Evolutionary conservation across 768 basidiomycete genomes (phyloP), one percentile per base, ranked within the genome.

Genomic region (Lentinus tigrinus): DNA sequence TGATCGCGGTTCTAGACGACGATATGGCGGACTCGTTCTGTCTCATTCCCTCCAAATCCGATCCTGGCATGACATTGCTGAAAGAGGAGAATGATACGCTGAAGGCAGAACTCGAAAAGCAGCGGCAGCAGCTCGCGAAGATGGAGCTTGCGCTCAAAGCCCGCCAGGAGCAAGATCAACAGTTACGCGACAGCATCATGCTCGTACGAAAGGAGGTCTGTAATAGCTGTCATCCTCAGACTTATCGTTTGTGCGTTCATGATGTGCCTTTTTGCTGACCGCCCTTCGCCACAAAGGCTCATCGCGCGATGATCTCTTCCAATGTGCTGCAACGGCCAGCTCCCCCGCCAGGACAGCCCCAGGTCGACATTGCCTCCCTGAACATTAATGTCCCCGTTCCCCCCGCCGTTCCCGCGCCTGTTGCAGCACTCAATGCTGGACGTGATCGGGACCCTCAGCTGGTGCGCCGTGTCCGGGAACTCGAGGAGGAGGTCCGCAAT

Each of bases 11-110:
- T 14, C 19, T 63, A 83, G 85, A 79, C 27, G 83, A 87, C 62
- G 86, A 89, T 31, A 78, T 91, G 56, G 87, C 91, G 1, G 91
- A 89, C 62, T 93, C 91, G 0, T 93, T 92, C 68, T 90, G 80
- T 63, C 68, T 93, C 36, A 81, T 93, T 47, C 87, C 91, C 0
- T 81, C 83, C 6, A 84, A 81, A 31, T 72, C 81, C 27, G 85
- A 85, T 50, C 69, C 80, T 6, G 73, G 83, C 28, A 70, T 77
- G 4, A 69, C 76, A 17, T 70, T 71, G 1, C 73, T 91, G 34
- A 83, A 81, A 69, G 84, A 80, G 68, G 91, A 94, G 68, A 94
- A 94, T 62, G 67, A 70, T 1, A 65, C 75, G 8, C 78, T 94
- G 10, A 89, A 82, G 67, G 72, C 75, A 4, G 86, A 92, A 61